Evolutionary conservation across 2,329 filamentous ascomycete genomes (phyloP).

Genomic region (Blastomyces gilchristii): DNA sequence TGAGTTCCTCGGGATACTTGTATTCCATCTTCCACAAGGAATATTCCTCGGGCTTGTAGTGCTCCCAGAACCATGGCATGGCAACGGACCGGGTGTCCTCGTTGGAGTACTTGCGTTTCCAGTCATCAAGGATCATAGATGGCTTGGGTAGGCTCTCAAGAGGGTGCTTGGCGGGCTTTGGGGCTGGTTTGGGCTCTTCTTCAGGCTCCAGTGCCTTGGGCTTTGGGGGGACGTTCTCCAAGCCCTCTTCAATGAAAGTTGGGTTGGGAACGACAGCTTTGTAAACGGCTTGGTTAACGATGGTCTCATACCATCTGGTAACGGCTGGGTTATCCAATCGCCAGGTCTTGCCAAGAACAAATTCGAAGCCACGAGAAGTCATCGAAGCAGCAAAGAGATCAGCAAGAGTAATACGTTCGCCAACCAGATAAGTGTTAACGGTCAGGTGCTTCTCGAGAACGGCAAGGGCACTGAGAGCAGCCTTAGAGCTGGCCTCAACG

Average conservation of each 20-base stretch:
- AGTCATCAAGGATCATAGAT: conserved; percentile 81
- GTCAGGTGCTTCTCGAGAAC: conserved; percentile 80
- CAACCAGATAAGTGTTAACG: conserved; percentile 92
- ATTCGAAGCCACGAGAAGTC: conserved; percentile 80
- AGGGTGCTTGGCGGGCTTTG: conserved; percentile 88
- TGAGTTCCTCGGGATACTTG: conserved; percentile 99
- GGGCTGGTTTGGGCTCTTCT: conserved; percentile 54
- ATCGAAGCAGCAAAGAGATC: conserved; percentile 77
- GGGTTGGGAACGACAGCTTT: conserved; percentile 65
- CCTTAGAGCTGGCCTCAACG: conserved; percentile 70
- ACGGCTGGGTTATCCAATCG: conserved; percentile 72
- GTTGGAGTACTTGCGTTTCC: conserved; percentile 99
- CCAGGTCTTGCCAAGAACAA: conserved; percentile 87
- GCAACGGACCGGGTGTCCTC: conserved; percentile 70
- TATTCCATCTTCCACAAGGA: conserved; percentile 90
- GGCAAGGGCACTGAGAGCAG: conserved; percentile 54
- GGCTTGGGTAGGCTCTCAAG: conserved; percentile 73
- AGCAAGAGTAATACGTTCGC: conserved; percentile 93
- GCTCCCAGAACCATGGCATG: conserved; percentile 97
- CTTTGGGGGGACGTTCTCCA: conserved; percentile 65
- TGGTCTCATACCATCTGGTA: conserved; percentile 88
- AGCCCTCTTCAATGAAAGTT: conserved; percentile 68
- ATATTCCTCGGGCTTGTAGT: conserved; percentile 88
- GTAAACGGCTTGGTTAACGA: conserved; percentile 88
- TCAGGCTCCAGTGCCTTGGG: conserved; percentile 43